Evolutionary conservation across 1,284 basidiomycete genomes (phyloP), one percentile per base, ranked within the genome.

Genomic region (Cutaneotrichosporon spelunceum): DNA sequence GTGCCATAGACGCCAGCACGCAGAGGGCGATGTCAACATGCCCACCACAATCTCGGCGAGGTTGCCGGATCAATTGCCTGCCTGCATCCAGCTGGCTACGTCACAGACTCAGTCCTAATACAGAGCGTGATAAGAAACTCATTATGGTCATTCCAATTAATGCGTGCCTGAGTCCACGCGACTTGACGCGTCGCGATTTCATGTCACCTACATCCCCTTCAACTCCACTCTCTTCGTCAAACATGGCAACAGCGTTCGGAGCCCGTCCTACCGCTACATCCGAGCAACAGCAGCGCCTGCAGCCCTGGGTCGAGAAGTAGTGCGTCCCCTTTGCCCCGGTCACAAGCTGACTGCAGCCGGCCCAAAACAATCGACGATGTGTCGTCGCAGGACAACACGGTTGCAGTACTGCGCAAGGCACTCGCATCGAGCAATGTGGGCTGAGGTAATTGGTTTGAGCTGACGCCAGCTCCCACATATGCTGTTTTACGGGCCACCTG

Each of bases 271-370:
- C 21, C 5, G 48, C 48, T 8, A 30, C 26, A 7, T 45, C 60
- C 0, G 50, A 56, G 39, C 57, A 62, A 57, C 86, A 88, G 65
- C 85, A 87, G 4, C 83, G 83, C 44, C 77, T 88, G 36, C 91
- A 96, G 75, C 94, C 94, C 65, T 98, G 94, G 94, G 93, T 98
- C 0, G 94, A 98, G 81, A 97, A 97, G 85, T 98, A 97, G 92
- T 93, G 56, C 57, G 82, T 36, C 8, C 14, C 6, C 52, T 77
- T 42, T 39, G 4, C 54, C 27, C 2, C 6, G 13, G 29, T 10
- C 2, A 1, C 4, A 3, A 26, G 24, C 49, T 47, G 50, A 30
- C 62, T 5, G 48, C 74, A 95, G 93, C 77, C 91, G 96, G 61
- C 95, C 96, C 57, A 93, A 93, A 80, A 97, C 94, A 24, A 97